A percentile compares a stretch with the other conserved stretches of the same genome.
Conservation (phyloP, 2,329 filamentous ascomycete genomes). For the Pseudopyrenochaeta lycopersici region DNA sequence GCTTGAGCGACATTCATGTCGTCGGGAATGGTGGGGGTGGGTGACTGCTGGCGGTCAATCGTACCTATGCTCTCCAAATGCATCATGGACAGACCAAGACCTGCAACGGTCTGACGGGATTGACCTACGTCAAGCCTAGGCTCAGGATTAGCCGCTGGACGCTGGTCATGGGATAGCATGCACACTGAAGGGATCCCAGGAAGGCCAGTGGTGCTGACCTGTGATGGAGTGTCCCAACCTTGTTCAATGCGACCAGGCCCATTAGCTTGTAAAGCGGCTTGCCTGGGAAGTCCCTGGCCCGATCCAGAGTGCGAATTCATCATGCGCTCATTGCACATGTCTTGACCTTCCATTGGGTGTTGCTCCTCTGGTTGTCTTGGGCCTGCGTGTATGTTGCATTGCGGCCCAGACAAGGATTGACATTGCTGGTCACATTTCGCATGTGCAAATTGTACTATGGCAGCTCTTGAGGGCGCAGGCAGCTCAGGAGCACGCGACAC, state of each 20-base stretch:
- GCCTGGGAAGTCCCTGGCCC: slow-evolving; percentile 20
- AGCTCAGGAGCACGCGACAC: slow-evolving; percentile 28
- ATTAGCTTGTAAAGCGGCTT: slow-evolving; percentile 27
- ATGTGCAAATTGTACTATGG: slow-evolving; percentile 9
- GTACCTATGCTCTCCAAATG: slow-evolving; percentile 30
- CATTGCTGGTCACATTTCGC: slow-evolving; percentile 23
- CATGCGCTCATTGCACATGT: slow-evolving; percentile 10
- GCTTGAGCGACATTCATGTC: slow-evolving; percentile 24
- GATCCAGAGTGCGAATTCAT: slow-evolving; percentile 13
- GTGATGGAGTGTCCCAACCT: slow-evolving; percentile 36
- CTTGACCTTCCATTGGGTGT: slow-evolving; percentile 1
- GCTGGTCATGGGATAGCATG: slow-evolving; percentile 46
- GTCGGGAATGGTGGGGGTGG: slow-evolving; percentile 41
- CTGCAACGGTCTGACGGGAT: slow-evolving; percentile 32
- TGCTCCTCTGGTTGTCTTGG: slow-evolving; percentile 6
- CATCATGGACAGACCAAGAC: slow-evolving; percentile 46
- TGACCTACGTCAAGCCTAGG: slow-evolving; percentile 29
- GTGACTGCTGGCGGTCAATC: slow-evolving; percentile 40
- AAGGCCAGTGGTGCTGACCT: slow-evolving; percentile 42
- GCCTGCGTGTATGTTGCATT: slow-evolving; percentile 21
- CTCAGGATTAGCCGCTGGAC: slow-evolving; percentile 32
- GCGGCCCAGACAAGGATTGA: slow-evolving; percentile 18
- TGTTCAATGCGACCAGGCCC: slow-evolving; percentile 28
- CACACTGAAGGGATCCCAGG: slow-evolving; percentile 50
- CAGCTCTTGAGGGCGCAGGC: slow-evolving; percentile 15